Evolutionary conservation across 2,329 filamentous ascomycete species (phyloP).

Genomic region (Drechslerella coelobrocha): DNA sequence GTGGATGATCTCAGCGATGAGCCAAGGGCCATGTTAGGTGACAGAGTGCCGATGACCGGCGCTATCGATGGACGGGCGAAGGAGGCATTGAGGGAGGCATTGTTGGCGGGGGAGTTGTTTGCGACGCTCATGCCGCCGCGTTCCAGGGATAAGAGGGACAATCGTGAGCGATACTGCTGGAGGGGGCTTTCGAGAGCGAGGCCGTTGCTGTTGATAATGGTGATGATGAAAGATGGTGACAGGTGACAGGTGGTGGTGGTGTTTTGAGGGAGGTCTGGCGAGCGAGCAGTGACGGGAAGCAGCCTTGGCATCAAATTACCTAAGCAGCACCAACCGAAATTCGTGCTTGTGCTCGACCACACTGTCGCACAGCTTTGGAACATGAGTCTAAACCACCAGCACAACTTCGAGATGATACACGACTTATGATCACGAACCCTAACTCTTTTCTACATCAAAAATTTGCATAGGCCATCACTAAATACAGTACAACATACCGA

Average conservation of each 20-base stretch:
- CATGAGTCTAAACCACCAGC: too few relatives aligned
- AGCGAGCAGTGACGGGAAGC: slow-evolving; percentile 1
- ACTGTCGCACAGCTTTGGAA: background rate
- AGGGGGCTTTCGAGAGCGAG: background rate
- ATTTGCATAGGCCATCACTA: too few relatives aligned
- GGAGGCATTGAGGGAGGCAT: background rate
- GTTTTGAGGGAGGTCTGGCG: background rate
- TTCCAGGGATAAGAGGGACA: background rate
- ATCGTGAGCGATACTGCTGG: background rate
- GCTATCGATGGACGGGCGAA: background rate
- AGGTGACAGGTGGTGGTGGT: background rate
- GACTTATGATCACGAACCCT: too few relatives aligned
- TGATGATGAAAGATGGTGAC: background rate
- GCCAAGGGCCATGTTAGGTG: background rate
- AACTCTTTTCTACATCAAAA: too few relatives aligned
- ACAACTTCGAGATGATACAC: too few relatives aligned
- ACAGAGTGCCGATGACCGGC: background rate
- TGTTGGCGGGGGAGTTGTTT: background rate
- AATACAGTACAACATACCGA: too few relatives aligned
- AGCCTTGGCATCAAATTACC: background rate
- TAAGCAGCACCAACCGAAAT: background rate
- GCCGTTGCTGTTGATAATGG: background rate
- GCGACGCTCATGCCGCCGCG: background rate
- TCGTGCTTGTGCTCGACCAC: background rate
- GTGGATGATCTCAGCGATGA: background rate